Evolutionary conservation across 2,329 filamentous ascomycete genomes (phyloP).

Genomic region (Fusarium penzigii): DNA sequence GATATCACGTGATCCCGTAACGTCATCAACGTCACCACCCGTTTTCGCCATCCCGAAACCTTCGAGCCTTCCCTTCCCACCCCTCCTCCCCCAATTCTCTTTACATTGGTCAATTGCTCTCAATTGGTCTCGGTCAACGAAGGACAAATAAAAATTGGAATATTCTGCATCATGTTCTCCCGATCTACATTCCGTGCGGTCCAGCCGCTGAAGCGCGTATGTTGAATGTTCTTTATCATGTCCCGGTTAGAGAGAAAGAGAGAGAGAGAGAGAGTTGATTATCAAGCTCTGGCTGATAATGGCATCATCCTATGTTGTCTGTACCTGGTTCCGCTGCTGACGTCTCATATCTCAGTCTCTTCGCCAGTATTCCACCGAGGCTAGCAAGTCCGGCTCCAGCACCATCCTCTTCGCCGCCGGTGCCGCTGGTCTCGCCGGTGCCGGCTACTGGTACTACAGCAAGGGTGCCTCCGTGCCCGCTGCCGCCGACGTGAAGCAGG

Average conservation of each 20-base stretch:
- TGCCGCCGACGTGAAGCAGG: slow-evolving; percentile 50
- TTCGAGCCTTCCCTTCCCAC: slow-evolving; percentile 8
- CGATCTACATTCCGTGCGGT: slow-evolving; percentile 64
- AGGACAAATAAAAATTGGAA: slow-evolving; percentile 14
- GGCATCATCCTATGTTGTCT: slow-evolving; percentile 3
- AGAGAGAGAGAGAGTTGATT: no score
- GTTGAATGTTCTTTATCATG: slow-evolving; percentile 23
- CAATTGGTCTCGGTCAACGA: slow-evolving; percentile 22
- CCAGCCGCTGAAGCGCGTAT: slow-evolving; percentile 66
- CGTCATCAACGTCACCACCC: slow-evolving; percentile 11
- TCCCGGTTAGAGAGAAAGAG: background rate
- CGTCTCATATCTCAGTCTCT: slow-evolving; percentile 44
- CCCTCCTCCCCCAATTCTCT: slow-evolving; percentile 9
- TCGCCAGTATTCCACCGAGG: slow-evolving; percentile 70
- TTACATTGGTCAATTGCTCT: slow-evolving; percentile 20
- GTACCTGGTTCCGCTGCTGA: slow-evolving; percentile 12
- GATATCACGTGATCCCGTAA: slow-evolving; percentile 21
- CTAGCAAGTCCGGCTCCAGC: slow-evolving; percentile 54
- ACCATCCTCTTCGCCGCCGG: slow-evolving; percentile 61
- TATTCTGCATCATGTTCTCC: slow-evolving; percentile 60
- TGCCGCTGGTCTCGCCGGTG: slow-evolving; percentile 59
- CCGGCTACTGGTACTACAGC: slow-evolving; percentile 57
- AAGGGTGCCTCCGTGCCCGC: slow-evolving; percentile 54
- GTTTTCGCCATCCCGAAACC: slow-evolving; percentile 2
- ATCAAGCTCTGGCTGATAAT: background rate